Evolutionary conservation across 1,284 basidiomycete genomes (phyloP).

Genomic region (Melampsora occidentalis): DNA sequence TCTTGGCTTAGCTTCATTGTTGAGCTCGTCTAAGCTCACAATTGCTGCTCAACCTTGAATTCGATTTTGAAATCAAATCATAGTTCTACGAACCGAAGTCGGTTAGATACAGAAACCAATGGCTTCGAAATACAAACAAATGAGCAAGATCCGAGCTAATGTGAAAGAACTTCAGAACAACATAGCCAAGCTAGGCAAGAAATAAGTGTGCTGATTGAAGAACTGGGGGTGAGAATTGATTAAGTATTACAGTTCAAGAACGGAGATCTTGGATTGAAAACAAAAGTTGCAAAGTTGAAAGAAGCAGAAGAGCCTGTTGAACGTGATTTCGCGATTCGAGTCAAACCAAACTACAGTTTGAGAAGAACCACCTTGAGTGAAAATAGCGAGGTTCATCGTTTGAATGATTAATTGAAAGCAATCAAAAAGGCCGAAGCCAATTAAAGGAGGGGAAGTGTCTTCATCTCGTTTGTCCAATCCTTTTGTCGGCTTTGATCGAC

Average conservation of each 20-base stretch:
- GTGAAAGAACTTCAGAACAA: slow-evolving; percentile 28
- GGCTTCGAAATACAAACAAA: slow-evolving; percentile 25
- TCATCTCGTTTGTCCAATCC: no score
- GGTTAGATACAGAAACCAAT: slow-evolving; percentile 15
- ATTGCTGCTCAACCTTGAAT: no score
- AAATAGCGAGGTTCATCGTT: slow-evolving; percentile 38
- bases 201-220: slow-evolving; percentile 38
- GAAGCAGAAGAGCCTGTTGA: slow-evolving; percentile 30
- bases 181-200: slow-evolving; percentile 24
- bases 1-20: no score
- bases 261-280: slow-evolving; percentile 41
- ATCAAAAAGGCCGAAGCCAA: slow-evolving; percentile 7
- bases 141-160: slow-evolving; percentile 12
- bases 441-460: no score
- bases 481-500: no score
- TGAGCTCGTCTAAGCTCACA: no score
- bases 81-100: slow-evolving; percentile 27
- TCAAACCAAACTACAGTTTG: slow-evolving; percentile 38
- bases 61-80: slow-evolving; percentile 6
- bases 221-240: slow-evolving; percentile 42
- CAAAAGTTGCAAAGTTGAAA: slow-evolving; percentile 37
- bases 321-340: slow-evolving; percentile 37
- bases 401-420: slow-evolving; percentile 34
- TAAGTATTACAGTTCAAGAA: slow-evolving; percentile 37
- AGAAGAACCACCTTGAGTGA: slow-evolving; percentile 37